Evolutionary conservation across 495 filamentous ascomycete species (phyloP), one percentile per base, ranked within the genome.

Genomic region (Penicillium cataractarum): DNA sequence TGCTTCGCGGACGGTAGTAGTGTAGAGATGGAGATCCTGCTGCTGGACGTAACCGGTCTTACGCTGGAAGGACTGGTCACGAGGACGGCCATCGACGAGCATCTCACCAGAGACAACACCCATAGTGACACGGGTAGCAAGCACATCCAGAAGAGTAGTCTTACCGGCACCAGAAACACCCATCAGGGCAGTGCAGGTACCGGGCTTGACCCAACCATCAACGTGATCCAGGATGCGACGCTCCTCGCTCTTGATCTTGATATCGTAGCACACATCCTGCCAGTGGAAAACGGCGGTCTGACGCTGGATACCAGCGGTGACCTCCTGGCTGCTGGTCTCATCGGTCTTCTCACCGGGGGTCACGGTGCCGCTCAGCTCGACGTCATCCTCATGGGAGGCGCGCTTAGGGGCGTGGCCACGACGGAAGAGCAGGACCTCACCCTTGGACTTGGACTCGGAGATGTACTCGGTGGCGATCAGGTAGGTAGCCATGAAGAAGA

Each of bases 41-140:
- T 97, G 93, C 69, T 97, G 91, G 15, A 92, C 93, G 65, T 97
- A 97, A n/a, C 93, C 93, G 4, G 92, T 96, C 76, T 93, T 93
- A 35, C 93, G 87, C 70, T 94, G 92, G 81, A 97, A 97, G 0
- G 89, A 91, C 15, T 82, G 76, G 66, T 95, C 90, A 17, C 87
- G 74, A 2, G 70, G 72, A 13, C 67, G 58, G 12, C 84, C 84
- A 65, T 86, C 79, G 2, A 86, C 80, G 6, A 85, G 64, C 68
- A 86, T 81, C 27, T 81, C 75, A 2, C 83, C 84, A 2, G 71
- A 76, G 3, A 86, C 75, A 4, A 82, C 76, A 29, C 84, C 84
- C 54, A 80, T 77, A 10, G 74, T 72, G 9, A 78, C 74, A 6
- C 86, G 74, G 33, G 79, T 87, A 33, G 74, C 73, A 12, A 81